Evolutionary conservation across 2,329 filamentous ascomycete genomes (phyloP).

Genomic region (Madurella fahalii): DNA sequence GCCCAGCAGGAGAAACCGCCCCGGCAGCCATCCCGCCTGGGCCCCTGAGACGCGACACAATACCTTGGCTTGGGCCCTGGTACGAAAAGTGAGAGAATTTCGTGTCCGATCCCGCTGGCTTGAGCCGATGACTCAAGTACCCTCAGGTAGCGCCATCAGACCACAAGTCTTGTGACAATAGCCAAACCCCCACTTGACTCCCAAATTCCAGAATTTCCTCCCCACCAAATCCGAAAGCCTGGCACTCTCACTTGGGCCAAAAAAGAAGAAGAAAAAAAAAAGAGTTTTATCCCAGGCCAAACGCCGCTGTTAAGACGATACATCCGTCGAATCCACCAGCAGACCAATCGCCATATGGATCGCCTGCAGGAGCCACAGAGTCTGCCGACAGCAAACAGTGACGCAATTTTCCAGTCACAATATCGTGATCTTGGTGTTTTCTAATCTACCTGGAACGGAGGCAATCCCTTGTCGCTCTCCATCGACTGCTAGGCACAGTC

Average conservation of each 20-base stretch:
- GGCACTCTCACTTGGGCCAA: conserved; percentile 5
- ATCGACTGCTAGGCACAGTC: neutral
- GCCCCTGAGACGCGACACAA: conserved; percentile 14
- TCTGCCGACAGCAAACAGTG: neutral
- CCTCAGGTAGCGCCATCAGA: conserved; percentile 13
- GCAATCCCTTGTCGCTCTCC: neutral
- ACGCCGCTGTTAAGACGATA: too few relatives aligned
- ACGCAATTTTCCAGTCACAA: conserved; percentile 2
- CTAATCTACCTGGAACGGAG: neutral
- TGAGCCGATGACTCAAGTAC: conserved; percentile 7
- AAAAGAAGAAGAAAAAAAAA: too few relatives aligned
- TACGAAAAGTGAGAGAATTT: conserved; percentile 4
- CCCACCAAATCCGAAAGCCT: conserved; percentile 17
- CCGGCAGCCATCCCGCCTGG: neutral
- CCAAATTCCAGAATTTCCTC: conserved; percentile 18
- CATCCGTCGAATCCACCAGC: too few relatives aligned
- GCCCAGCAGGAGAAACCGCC: neutral
- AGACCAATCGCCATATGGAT: neutral
- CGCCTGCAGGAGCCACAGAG: neutral
- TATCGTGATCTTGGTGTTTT: neutral
- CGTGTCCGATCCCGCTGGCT: neutral
- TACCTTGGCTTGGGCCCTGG: conserved; percentile 5
- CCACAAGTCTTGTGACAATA: conserved; percentile 12
- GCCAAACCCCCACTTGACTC: neutral
- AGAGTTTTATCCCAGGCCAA: too few relatives aligned